Evolutionary conservation across 371 early-diverging fungal species (phyloP), one percentile per base, ranked within the genome.

Genomic region (Basidiobolus meristosporus): DNA sequence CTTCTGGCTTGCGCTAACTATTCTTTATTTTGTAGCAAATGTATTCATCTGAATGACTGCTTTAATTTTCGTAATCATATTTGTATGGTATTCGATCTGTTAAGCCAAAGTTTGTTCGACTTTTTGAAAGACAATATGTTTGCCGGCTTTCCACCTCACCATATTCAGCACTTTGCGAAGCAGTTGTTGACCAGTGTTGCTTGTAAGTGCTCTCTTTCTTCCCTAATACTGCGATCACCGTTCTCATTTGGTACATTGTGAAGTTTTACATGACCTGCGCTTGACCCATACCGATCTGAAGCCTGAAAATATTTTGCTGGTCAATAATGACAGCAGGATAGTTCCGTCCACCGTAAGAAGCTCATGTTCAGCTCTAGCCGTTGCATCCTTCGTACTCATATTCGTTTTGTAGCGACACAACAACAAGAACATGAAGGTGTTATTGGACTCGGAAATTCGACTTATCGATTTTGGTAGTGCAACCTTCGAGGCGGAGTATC

Each of bases 401-500:
- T n/a, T n/a, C n/a, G n/a, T n/a, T 32, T 7, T 38, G 16, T 36
- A 15, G 0, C 2, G 29, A 22, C 36, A n/a, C n/a, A n/a, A n/a
- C n/a, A n/a, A 42, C 22, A 57, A 48, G 29, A 57, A 56, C 46
- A 63, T 59, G 22, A 68, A 65, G 41, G 62, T 77, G 43, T 62
- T 93, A 12, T 42, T 60, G 31, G 62, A 63, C 43, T 75, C 90
- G 0, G 67, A 77, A 20, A 81, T 96, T 39, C 63, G 78, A n/a
- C 51, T 96, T 29, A 96, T 96, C 44, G 97, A 92, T 56, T 92
- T 92, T 65, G 93, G 92, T 33, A 77, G 79, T 36, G 89, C 96
- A 11, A 88, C 88, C n/a, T 90, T 88, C 57, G 81, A 91, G 49
- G 60, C 77, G 39, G 91, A 91, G 41, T 86, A 84, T 53, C 93